Evolutionary conservation across 1,284 basidiomycete species (phyloP), one percentile per base, ranked within the genome.

Genomic region (Tranzscheliella williamsii): DNA sequence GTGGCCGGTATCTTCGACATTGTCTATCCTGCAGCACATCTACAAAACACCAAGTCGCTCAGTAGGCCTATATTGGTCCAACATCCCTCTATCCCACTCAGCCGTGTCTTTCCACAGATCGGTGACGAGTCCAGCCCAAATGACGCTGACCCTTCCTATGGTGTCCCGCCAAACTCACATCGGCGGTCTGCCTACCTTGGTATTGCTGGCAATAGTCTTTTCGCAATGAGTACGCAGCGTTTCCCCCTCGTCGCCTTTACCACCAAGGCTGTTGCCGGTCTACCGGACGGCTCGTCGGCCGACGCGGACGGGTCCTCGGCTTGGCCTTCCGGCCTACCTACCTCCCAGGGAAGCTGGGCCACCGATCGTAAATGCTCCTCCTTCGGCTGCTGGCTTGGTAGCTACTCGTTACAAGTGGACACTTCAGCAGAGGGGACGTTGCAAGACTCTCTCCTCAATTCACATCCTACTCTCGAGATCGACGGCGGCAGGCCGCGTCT

Each of bases 311-410:
- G 18, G 5, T n/a, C 23, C 4, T 22, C 24, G 21, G 4, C 4
- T 3, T 57, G 54, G 53, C 31, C 33, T 1, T 42, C 50, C 1
- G 36, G 46, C 9, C 33, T 64, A 35, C 61, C 61, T 8, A 29
- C 61, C 2, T 53, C 61, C 12, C 45, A 53, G n/a, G 39, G 46
- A 4, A 44, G 43, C 23, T 64, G 61, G 61, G 61, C 61, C 7
- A 35, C 47, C 18, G 50, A 58, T 43, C 51, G 47, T 18, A 57
- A 60, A 24, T 68, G 67, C 45, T 34, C 51, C 1, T 62, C 65
- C 1, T 70, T 62, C 20, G 67, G 70, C 2, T 72, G 70, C 48
- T 70, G 67, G 67, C 49, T 72, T 15, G 70, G 70, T 32, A 57
- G 56, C 35, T 72, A 70, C 30, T 46, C 55, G 20, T 38, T 67